Conservation (phyloP, 2,329 filamentous ascomycete genomes). For the Pezicula radicicola region DNA sequence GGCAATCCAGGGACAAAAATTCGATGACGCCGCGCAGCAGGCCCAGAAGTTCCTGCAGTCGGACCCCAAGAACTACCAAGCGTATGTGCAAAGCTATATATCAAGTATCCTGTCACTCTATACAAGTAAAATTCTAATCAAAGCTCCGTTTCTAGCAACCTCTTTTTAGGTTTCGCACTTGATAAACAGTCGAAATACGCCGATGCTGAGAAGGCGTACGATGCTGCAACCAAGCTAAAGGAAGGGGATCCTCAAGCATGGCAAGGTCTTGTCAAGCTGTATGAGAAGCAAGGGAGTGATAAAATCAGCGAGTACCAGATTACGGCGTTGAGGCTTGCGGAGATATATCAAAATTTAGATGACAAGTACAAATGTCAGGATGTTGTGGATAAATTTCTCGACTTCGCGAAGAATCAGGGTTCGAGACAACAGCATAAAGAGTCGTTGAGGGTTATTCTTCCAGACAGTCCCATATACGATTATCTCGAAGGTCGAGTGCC, state of each 20-base stretch:
- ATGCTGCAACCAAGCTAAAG: conserved; percentile 67
- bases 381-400: conserved; percentile 76
- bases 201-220: conserved; percentile 75
- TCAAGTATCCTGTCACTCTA: background rate
- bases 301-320: conserved; percentile 73
- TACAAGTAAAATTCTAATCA: background rate
- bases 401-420: conserved; percentile 70
- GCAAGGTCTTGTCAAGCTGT: conserved; percentile 85
- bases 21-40: conserved; percentile 69
- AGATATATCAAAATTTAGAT: conserved; percentile 67
- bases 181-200: conserved; percentile 72
- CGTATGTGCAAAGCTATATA: conserved; percentile 43
- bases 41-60: conserved; percentile 66
- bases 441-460: conserved; percentile 73
- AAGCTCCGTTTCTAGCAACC: conserved; percentile 47
- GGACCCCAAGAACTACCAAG: conserved; percentile 80
- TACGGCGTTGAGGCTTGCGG: conserved; percentile 69
- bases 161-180: conserved; percentile 84
- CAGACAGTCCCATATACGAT: conserved; percentile 75
- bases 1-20: conserved; percentile 75
- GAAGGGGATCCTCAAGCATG: conserved; percentile 79
- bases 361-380: conserved; percentile 62
- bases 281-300: conserved; percentile 69
- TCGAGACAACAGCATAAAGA: conserved; percentile 71
- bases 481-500: conserved; percentile 81